Conservation (phyloP, 805 yeast genomes). For the Wickerhamomyces alni region DNA sequence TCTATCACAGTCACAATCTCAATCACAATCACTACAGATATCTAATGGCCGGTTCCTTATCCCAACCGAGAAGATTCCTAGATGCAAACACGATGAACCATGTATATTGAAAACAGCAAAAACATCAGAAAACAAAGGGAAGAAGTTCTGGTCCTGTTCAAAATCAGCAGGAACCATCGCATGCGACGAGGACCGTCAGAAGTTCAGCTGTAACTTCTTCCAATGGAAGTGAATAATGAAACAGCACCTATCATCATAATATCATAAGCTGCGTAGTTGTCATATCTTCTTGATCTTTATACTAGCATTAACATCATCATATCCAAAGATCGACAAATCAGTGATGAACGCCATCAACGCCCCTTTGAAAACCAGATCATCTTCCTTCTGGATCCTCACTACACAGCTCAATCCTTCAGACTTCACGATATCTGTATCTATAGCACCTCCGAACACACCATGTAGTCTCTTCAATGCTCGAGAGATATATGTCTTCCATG, state of each 20-base stretch:
- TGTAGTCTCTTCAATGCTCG: constrained; percentile 30
- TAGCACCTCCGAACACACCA: constrained; percentile 36
- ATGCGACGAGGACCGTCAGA: constrained; percentile 16
- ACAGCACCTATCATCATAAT: not conserved
- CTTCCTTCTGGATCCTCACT: constrained; percentile 24
- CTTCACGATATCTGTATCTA: constrained; percentile 27
- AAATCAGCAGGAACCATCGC: constrained; percentile 27
- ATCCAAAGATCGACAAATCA: constrained; percentile 19
- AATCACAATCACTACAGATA: constrained; percentile 2
- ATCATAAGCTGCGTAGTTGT: not conserved
- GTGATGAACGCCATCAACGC: constrained; percentile 29
- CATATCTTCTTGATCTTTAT: constrained; percentile 6
- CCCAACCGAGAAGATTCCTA: constrained; percentile 29
- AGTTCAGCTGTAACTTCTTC: constrained; percentile 45
- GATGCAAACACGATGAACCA: constrained; percentile 42
- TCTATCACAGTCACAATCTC: not conserved
- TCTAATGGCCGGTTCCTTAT: constrained; percentile 14
- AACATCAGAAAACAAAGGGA: constrained; percentile 38
- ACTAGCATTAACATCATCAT: constrained; percentile 20
- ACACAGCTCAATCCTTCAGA: constrained; percentile 20
- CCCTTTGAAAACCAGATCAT: constrained; percentile 23
- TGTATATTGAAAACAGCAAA: constrained; percentile 41
- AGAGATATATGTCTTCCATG: constrained; percentile 34
- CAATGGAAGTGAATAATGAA: constrained; percentile 36
- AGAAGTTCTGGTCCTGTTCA: constrained; percentile 49